Conservation (phyloP, 2,329 filamentous ascomycete genomes). For the Lecanicillium sp. region DNA sequence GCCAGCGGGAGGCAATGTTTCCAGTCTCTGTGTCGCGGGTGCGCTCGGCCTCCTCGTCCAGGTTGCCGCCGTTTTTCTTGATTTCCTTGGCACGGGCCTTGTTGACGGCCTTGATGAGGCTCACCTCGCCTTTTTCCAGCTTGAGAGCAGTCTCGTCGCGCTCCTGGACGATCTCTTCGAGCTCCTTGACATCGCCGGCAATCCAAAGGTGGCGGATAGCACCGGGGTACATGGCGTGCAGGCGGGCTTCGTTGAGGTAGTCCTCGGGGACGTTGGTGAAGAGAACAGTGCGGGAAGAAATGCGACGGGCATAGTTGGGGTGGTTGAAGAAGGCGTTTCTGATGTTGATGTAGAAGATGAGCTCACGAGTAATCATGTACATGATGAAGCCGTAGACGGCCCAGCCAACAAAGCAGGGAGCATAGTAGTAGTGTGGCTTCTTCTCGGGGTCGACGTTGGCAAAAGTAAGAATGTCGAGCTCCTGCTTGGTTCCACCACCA, state of each 20-base stretch:
- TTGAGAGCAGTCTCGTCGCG: slow-evolving; percentile 69
- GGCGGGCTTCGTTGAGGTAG: slow-evolving; percentile 69
- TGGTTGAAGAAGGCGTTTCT: slow-evolving; percentile 88
- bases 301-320: slow-evolving; percentile 73
- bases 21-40: slow-evolving; percentile 61
- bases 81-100: slow-evolving; percentile 30
- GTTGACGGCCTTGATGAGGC: slow-evolving; percentile 61
- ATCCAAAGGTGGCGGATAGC: slow-evolving; percentile 82
- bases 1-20: slow-evolving; percentile 56
- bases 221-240: slow-evolving; percentile 71
- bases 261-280: slow-evolving; percentile 76
- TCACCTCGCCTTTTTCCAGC: slow-evolving; percentile 77
- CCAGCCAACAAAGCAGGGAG: slow-evolving; percentile 75
- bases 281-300: slow-evolving; percentile 86
- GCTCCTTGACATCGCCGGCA: slow-evolving; percentile 61
- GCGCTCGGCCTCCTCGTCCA: slow-evolving; percentile 30
- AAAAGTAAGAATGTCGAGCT: slow-evolving; percentile 51
- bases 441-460: slow-evolving; percentile 41
- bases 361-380: slow-evolving; percentile 83
- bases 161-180: slow-evolving; percentile 73
- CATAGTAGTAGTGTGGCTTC: slow-evolving; percentile 64
- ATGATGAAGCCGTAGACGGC: slow-evolving; percentile 83
- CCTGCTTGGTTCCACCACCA: slow-evolving; percentile 56
- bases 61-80: slow-evolving; percentile 26
- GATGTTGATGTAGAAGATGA: slow-evolving; percentile 87